Percentiles rank a stretch among this genome's conserved stretches.
These are phyloP conservation scores for Kwoniella dendrophila DNA, from an alignment of 768 basidiomycete species.

Conservation along the genomic window DNA sequence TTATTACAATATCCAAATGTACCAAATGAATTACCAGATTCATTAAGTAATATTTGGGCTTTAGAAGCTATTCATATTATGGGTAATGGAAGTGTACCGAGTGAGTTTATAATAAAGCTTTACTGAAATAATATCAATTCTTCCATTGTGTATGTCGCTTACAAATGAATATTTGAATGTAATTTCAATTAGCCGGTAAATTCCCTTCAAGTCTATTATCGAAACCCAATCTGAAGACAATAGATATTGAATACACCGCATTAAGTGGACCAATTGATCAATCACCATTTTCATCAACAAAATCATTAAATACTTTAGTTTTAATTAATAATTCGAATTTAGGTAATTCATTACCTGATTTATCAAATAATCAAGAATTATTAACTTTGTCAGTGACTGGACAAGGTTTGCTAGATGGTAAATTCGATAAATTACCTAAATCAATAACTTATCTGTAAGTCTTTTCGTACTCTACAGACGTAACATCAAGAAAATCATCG, in stretches of 20 bases:
- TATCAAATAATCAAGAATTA: conserved; percentile 30
- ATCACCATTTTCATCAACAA: conserved; percentile 27
- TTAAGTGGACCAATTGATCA: conserved; percentile 44
- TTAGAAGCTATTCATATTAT: conserved; percentile 47
- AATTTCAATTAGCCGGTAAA: conserved; percentile 45
- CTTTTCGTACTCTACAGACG: not conserved
- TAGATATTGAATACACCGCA: conserved; percentile 53
- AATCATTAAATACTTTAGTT: conserved; percentile 39
- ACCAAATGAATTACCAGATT: conserved; percentile 38
- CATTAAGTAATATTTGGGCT: conserved; percentile 49
- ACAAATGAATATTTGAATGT: conserved; percentile 4
- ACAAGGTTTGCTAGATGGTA: conserved; percentile 43
- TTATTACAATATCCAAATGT: conserved; percentile 53
- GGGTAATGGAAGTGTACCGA: conserved; percentile 50
- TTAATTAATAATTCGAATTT: conserved; percentile 51
- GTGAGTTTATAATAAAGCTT: conserved; percentile 37
- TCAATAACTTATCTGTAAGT: conserved; percentile 53
- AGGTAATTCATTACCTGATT: conserved; percentile 47
- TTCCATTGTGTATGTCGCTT: no score
- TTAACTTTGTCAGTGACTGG: conserved; percentile 52
- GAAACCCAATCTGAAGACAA: conserved; percentile 40
- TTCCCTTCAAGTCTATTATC: conserved; percentile 45
- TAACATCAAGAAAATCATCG: no score
- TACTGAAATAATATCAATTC: no score
- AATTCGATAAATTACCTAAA: conserved; percentile 35